Base-by-base conservation (phyloP, 345 rosid species). In the Hevea brasiliensis region DNA sequence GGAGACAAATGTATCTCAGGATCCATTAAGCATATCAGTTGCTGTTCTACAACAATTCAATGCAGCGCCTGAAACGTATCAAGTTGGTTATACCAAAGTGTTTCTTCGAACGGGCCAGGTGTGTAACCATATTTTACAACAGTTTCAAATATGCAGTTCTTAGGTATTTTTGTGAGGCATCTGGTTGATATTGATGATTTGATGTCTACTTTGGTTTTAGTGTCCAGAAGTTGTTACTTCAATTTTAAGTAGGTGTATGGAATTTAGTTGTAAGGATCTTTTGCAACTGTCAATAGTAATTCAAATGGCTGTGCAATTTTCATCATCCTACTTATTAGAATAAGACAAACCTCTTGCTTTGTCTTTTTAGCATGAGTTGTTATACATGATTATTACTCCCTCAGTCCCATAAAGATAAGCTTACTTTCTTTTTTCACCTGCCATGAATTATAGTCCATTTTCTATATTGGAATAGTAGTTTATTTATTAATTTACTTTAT, bases 31-130 rank as follows among this genome's bases (percentile, higher is more conserved):
- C 76, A 45, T 83, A 74, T 90, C 97, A 20, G 88, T 92, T 60
- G 90, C 94, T 80, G 81, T 94, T 67, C 83, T 94, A 53, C 89
- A 89, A 65, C 89, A 87, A 65, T 85, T 88, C 62, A 76, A 87
- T 27, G 73, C 92, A 79, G 87, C 67, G 48, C 97, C 98, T 42
- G 97, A 88, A 71, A 87, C 88, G 95, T 92, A 89, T 80, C 95
- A 92, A 92, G 83, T 94, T 75, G 98, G 98, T 69, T 94, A 87
- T 73, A 92, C 91, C 61, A 94, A 90, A 81, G 40, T 92, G 70
- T 89, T 84, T 78, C 87, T 94, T 21, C 92, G 97, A 45, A 86
- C 84, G 26, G 98, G 97, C 32, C 98, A 88, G 93, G 98, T 92
- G 72, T 82, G 88, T 72, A 67, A 9, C 18, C 32, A 44, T 71